These are phyloP conservation scores for Exidia glandulosa DNA, from an alignment of 768 basidiomycete species.

Conservation along the genomic window DNA sequence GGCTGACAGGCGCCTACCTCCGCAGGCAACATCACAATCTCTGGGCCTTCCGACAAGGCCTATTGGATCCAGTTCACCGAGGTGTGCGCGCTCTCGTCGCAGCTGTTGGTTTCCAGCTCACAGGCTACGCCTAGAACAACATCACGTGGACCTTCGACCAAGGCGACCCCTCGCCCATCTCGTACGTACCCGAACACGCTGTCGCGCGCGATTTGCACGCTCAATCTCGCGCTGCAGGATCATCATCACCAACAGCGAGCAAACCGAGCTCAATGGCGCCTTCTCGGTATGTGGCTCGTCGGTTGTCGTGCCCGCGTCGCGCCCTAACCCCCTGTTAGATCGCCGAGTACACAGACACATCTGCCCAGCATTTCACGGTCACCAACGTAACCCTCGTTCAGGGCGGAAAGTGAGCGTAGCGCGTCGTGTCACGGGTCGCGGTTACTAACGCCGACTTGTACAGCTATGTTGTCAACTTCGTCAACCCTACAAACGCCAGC, in stretches of 20 bases:
- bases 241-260: constrained; percentile 20
- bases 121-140: constrained; percentile 10
- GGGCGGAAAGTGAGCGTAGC: constrained; percentile 3
- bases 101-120: not conserved
- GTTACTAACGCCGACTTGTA: constrained; percentile 1
- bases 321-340: constrained; percentile 12
- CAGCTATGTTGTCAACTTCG: constrained; percentile 24
- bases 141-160: constrained; percentile 22
- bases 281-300: constrained; percentile 14
- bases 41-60: not conserved
- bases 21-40: not conserved
- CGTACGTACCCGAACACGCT: constrained; percentile 3
- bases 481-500: constrained; percentile 20
- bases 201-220: not conserved
- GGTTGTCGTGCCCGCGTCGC: not conserved
- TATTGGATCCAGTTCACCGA: not conserved
- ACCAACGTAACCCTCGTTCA: constrained; percentile 24
- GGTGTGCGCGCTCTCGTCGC: not conserved
- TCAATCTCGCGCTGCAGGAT: constrained; percentile 8
- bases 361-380: constrained; percentile 9
- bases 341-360: constrained; percentile 19
- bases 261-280: constrained; percentile 22
- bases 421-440: not conserved
- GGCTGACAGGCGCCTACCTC: not conserved
- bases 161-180: constrained; percentile 24